Base-by-base conservation (phyloP, 2,329 filamentous ascomycete genomes). In the Trichocomaceae sp. region DNA sequence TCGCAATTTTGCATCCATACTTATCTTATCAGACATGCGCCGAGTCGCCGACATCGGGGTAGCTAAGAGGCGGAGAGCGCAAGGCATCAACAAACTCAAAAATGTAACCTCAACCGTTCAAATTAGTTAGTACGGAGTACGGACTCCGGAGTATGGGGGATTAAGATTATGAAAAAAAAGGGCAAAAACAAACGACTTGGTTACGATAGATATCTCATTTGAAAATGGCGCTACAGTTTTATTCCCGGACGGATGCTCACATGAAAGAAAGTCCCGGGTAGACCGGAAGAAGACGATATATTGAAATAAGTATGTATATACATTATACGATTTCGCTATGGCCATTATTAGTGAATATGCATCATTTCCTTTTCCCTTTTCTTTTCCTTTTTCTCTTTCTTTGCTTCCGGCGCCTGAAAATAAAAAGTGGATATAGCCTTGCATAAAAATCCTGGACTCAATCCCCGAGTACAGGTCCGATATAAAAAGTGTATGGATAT, bases 11-110 rank as follows among this genome's bases (percentile, higher is more conserved):
- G 29, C 29, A 13, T 49, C 17, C 19, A 29, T 23, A 37, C 26
- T 52, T 52, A 52, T 52, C 49, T 52, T 52, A 52, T 52, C 49
- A 20, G 48, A 12, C 45, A 5, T n/a, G 20, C 39, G 10, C 39
- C 23, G 26, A 47, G 19, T 15, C 39, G 10, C 39, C 23, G 26
- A 47, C 12, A n/a, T 47, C 46, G 17, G 31, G n/a, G 46, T 15
- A 35, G 31, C 31, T 35, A 13, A 13, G 31, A 13, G 31, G 9
- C 39, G 20, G 39, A 42, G 17, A 9, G 17, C 2, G 4, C 6
- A 5, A 35, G 39, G 39, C 39, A 42, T 42, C 39, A 42, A 22
- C 10, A 19, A 42, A 42, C 39, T 42, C n/a, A 22, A 17, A n/a
- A 22, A 42, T 42, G 39, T 42, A 42, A 42, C 39, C 39, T n/a